Evolutionary conservation across 148 eudicot species (phyloP).

Genomic region (Rhododendron simsii): DNA sequence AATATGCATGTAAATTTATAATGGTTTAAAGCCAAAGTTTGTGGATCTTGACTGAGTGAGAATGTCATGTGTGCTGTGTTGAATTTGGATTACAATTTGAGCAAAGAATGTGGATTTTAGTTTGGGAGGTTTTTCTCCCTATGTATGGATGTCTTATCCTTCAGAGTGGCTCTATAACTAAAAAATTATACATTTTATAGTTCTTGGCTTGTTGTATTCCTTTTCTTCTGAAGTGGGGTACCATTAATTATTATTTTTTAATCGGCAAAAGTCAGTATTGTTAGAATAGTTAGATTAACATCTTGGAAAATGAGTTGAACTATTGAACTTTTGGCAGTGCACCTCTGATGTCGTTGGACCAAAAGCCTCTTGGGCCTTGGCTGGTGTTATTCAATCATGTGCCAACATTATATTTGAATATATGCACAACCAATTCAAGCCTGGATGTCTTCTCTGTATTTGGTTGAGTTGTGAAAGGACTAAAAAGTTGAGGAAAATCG

Average conservation of each 20-base stretch:
- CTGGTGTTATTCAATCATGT: not conserved
- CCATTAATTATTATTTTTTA: no score
- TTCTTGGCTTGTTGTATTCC: not conserved
- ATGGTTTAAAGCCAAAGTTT: not conserved
- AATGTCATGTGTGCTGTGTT: not conserved
- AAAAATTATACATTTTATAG: not conserved
- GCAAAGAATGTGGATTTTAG: not conserved
- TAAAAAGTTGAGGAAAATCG: not conserved
- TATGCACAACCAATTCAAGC: no score
- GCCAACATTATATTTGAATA: not conserved
- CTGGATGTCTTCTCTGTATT: not conserved
- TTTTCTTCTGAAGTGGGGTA: not conserved
- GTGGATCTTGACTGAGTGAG: not conserved
- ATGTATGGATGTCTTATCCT: not conserved
- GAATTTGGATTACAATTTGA: not conserved
- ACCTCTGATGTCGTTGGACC: no score
- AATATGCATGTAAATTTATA: constrained; percentile 14
- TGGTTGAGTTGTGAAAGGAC: not conserved
- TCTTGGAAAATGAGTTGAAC: no score
- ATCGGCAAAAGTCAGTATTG: no score
- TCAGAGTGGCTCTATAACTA: not conserved
- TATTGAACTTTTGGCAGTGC: no score
- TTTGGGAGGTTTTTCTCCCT: not conserved
- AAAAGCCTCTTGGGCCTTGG: no score
- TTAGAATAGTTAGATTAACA: no score